Conservation (phyloP, 1,284 basidiomycete genomes). For the Irpex sp. region DNA sequence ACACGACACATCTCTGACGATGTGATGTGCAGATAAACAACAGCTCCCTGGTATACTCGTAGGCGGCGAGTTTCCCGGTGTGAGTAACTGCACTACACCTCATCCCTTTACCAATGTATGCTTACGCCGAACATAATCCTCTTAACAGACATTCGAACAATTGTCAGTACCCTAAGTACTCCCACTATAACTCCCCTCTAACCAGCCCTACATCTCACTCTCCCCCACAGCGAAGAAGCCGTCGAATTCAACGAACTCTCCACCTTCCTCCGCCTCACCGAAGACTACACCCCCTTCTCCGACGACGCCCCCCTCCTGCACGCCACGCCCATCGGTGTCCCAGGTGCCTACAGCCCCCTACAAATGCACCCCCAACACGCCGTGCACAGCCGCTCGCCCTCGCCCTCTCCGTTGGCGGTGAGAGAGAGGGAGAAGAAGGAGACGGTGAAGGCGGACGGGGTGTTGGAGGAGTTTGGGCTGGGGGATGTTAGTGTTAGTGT, state of each 20-base stretch:
- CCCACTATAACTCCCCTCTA: neutral
- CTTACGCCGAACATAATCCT: conserved; percentile 1
- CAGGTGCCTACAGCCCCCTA: conserved; percentile 66
- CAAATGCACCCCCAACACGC: conserved; percentile 77
- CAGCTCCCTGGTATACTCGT: conserved; percentile 78
- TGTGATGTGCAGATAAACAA: conserved; percentile 57
- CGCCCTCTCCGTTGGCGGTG: conserved; percentile 20
- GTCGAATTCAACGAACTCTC: conserved; percentile 73
- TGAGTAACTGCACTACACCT: conserved; percentile 26
- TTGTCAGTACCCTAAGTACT: conserved; percentile 41
- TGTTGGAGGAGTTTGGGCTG: conserved; percentile 65
- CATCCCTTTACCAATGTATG: conserved; percentile 28
- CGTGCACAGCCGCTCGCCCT: conserved; percentile 46
- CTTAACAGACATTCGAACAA: conserved; percentile 45
- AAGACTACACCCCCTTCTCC: conserved; percentile 51
- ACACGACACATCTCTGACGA: neutral
- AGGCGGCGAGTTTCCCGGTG: conserved; percentile 61
- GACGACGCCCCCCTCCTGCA: conserved; percentile 44
- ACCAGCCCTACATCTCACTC: conserved; percentile 6
- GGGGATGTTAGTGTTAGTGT: conserved; percentile 74
- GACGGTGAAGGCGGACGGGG: conserved; percentile 56
- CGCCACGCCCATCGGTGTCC: conserved; percentile 68
- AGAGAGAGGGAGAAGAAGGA: conserved; percentile 32
- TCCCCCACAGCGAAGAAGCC: conserved; percentile 63
- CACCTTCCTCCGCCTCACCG: conserved; percentile 67